Evolutionary conservation across 257 asterid species (phyloP), one percentile per base, ranked within the genome.

Genomic region (Capsicum pubescens): DNA sequence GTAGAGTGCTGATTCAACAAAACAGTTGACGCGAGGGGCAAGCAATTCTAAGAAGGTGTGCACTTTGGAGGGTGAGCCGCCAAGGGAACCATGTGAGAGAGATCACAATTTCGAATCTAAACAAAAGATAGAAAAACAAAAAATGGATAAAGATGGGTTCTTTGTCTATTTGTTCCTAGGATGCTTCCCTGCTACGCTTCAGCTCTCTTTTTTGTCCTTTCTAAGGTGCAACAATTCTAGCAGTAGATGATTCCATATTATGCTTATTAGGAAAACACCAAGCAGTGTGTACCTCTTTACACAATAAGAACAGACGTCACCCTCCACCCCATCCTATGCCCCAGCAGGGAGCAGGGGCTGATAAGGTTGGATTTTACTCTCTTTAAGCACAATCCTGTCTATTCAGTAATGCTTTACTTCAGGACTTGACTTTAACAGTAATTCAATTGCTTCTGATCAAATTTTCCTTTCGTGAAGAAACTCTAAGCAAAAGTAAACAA

Each of bases 251-350:
- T 15, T 16, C 42, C 54, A 15, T 16, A 69, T 16, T 12, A 12
- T 35, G 50, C 14, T 67, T 67, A 67, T 67, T 67, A 67, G 13
- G 74, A 67, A 13, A 13, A 12, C 74, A 74, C 61, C 81, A 74
- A 50, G 46, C 61, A 52, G 13, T 1, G 81, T 4, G 21, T 52
- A 74, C 61, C 81, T 74, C 61, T 74, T 50, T 21, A 21, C 19
- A 4, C 36, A 50, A 50, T 60, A 10, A 74, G 44, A 74, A 7
- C 60, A 48, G 44, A 21, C 0, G n/a, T 3, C 32, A 2, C 44
- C 44, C 44, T 4, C 44, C 44, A 39, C 44, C 44, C 44, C 44
- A 39, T 4, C 44, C 44, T 4, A 3, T 0, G 12, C 60, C 35
- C 2, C 35, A 26, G 60, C 59, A 72, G 7, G 44, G 11, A 74